Conservation (phyloP, 2,329 filamentous ascomycete species). For the Ceratocystis lukuohia region DNA sequence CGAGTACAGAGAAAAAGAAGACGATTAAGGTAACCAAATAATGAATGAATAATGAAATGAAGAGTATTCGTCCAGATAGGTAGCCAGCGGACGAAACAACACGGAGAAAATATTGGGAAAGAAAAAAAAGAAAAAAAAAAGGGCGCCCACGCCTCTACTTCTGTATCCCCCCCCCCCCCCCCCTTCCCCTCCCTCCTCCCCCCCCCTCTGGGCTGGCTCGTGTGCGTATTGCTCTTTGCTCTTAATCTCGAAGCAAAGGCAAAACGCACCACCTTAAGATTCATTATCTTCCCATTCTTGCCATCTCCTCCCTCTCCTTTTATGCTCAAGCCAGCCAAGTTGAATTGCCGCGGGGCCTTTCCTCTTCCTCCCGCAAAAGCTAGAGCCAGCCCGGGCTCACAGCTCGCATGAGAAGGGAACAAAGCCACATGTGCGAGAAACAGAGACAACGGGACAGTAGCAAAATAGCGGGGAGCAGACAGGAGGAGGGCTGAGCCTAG, state of each 20-base stretch:
- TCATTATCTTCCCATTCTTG: background rate
- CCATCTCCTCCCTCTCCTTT: background rate
- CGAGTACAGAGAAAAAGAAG: too few species aligned
- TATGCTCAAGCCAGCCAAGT: background rate
- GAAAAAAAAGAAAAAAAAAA: background rate
- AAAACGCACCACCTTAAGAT: too few species aligned
- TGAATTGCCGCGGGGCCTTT: background rate
- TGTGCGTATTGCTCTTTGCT: background rate
- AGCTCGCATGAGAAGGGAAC: background rate
- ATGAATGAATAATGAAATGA: background rate
- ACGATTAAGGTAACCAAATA: background rate
- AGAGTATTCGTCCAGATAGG: background rate
- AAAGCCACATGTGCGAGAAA: conserved; percentile 1
- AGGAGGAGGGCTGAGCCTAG: background rate
- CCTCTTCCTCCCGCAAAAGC: conserved; percentile 1
- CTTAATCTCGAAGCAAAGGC: background rate
- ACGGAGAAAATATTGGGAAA: background rate
- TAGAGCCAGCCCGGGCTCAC: background rate
- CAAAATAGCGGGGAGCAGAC: background rate
- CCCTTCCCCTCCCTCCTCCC: too few species aligned
- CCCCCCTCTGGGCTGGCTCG: background rate
- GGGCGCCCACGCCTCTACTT: background rate
- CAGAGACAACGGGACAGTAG: background rate
- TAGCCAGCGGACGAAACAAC: background rate
- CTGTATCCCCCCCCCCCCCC: background rate